These are phyloP conservation scores for Nicotiana noctiflora DNA, from an alignment of 257 asterid species.

Conservation along the genomic window DNA sequence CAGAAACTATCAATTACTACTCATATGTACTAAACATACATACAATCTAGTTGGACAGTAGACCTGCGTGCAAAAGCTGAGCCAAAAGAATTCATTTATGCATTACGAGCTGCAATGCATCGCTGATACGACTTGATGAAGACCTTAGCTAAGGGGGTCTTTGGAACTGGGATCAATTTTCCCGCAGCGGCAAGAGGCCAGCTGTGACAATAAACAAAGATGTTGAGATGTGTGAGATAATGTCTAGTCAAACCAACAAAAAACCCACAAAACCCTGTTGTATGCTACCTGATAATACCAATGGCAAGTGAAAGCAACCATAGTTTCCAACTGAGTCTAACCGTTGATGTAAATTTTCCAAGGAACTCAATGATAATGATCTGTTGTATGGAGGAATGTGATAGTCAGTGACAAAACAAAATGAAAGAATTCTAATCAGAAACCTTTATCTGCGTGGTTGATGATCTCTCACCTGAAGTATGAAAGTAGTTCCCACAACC, in stretches of 20 bases:
- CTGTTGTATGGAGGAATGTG: slow-evolving; percentile 25
- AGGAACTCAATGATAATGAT: slow-evolving; percentile 70
- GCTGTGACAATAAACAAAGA: slow-evolving; percentile 35
- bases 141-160: slow-evolving; percentile 74
- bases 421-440: neutral
- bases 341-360: slow-evolving; percentile 68
- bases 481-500: slow-evolving; percentile 68
- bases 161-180: slow-evolving; percentile 76
- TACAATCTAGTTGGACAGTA: neutral
- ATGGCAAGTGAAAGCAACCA: slow-evolving; percentile 69
- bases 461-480: slow-evolving; percentile 52
- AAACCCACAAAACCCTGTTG: neutral
- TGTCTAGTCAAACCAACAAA: neutral
- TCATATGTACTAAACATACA: neutral
- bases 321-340: slow-evolving; percentile 35
- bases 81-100: neutral
- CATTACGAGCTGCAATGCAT: slow-evolving; percentile 49
- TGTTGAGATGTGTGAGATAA: neutral
- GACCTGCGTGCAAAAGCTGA: neutral
- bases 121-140: slow-evolving; percentile 63
- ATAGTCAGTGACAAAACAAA: slow-evolving; percentile 1
- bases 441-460: neutral
- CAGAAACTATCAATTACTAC: neutral
- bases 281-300: slow-evolving; percentile 60
- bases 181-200: slow-evolving; percentile 93